Conservation (phyloP, 495 filamentous ascomycete genomes). For the Oleoguttula mirabilis region DNA sequence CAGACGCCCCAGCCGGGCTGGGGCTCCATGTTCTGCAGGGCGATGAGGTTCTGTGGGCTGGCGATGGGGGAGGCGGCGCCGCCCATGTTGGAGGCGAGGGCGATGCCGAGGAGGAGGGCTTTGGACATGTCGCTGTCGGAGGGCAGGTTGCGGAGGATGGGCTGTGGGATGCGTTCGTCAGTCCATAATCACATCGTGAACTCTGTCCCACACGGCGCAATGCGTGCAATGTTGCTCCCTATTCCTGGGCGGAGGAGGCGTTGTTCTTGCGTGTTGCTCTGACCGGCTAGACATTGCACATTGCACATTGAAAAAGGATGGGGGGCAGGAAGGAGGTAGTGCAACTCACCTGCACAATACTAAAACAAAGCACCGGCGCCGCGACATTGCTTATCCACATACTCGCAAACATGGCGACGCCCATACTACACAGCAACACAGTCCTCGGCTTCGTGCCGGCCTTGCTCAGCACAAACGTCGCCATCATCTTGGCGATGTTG, state of each 20-base stretch:
- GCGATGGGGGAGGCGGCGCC: slow-evolving; percentile 95
- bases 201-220: too few species aligned
- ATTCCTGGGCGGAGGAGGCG: too few species aligned
- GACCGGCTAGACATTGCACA: too few species aligned
- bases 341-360: slow-evolving; percentile 65
- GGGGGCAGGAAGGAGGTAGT: background rate
- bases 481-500: slow-evolving; percentile 92
- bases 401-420: slow-evolving; percentile 89
- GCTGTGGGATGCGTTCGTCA: slow-evolving; percentile 44
- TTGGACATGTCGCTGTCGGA: slow-evolving; percentile 84
- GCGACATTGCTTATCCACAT: slow-evolving; percentile 99
- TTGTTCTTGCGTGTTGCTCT: too few species aligned
- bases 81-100: slow-evolving; percentile 87
- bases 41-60: slow-evolving; percentile 93
- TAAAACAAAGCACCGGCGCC: slow-evolving; percentile 95
- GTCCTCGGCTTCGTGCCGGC: slow-evolving; percentile 79
- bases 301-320: too few species aligned
- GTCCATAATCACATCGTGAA: too few species aligned
- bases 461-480: slow-evolving; percentile 92
- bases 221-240: too few species aligned
- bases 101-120: slow-evolving; percentile 91
- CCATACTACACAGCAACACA: slow-evolving; percentile 92
- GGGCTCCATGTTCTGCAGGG: slow-evolving; percentile 85
- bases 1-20: slow-evolving; percentile 83
- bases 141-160: slow-evolving; percentile 84